These are phyloP conservation scores for Aphanomyces astaci DNA, from an alignment of 352 stramenopile species.

Conservation along the genomic window DNA sequence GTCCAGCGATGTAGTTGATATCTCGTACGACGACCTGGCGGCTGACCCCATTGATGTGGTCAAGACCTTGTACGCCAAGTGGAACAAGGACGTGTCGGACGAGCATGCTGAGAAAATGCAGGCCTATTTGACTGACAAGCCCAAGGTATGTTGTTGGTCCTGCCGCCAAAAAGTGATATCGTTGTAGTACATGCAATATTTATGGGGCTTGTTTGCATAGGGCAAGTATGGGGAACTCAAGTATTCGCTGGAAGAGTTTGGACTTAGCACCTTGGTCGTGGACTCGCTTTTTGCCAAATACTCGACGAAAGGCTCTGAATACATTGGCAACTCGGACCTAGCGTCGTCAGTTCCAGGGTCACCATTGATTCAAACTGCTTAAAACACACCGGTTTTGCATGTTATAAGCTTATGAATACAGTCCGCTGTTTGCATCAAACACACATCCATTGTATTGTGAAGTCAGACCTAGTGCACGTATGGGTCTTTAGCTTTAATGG, in stretches of 20 bases:
- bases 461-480: no score
- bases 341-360: not conserved
- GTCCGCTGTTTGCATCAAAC: not conserved
- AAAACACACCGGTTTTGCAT: not conserved
- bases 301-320: not conserved
- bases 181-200: not conserved
- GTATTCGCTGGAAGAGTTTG: conserved; percentile 15
- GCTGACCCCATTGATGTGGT: conserved; percentile 19
- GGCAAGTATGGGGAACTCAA: conserved; percentile 18
- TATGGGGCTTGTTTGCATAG: not conserved
- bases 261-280: not conserved
- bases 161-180: not conserved
- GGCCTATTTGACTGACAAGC: conserved; percentile 17
- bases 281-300: conserved; percentile 17
- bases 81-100: conserved; percentile 9
- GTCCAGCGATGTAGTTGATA: not conserved
- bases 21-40: conserved; percentile 19
- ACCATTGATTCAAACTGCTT: not conserved
- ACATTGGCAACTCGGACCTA: not conserved
- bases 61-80: conserved; percentile 20
- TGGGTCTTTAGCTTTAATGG: no score
- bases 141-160: conserved; percentile 5
- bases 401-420: not conserved
- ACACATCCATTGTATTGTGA: no score
- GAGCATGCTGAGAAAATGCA: conserved; percentile 17